phyloP scores from a whole-genome alignment of 257 asterid genomes.

The Haberlea rhodopensis region DNA sequence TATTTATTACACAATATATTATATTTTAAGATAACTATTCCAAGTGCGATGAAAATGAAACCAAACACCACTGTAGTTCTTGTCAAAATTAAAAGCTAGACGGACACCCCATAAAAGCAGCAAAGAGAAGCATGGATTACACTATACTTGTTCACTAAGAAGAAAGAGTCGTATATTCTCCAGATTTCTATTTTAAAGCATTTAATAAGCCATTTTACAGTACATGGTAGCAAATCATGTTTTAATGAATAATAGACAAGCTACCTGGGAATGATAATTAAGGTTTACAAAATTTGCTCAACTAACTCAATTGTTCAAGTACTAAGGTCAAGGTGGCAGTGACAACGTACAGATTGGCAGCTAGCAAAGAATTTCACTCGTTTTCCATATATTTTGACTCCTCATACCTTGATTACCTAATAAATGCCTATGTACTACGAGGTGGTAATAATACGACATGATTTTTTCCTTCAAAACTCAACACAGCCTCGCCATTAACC shows the following conservation, averaged over 20 bases:
- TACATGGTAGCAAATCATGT: neutral
- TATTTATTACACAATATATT: neutral
- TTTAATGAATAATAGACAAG: constrained; percentile 2
- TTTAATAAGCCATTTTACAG: neutral
- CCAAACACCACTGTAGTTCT: neutral
- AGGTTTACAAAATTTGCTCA: constrained; percentile 2
- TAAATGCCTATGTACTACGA: neutral
- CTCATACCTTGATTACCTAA: constrained; percentile 9
- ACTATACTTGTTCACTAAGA: neutral
- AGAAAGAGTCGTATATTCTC: neutral
- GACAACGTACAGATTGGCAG: constrained; percentile 10
- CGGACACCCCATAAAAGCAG: too few species aligned
- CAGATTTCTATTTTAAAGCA: neutral
- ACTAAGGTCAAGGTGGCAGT: constrained; percentile 11
- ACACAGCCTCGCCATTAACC: constrained; percentile 24
- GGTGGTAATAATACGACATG: neutral
- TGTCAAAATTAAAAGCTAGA: neutral
- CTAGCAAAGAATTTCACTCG: constrained; percentile 30
- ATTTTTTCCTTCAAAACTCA: constrained; percentile 22
- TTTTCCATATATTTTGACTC: constrained; percentile 20
- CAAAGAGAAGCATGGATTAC: constrained; percentile 22
- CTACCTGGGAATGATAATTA: neutral
- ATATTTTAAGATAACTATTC: too few species aligned
- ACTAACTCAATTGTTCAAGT: constrained; percentile 5
- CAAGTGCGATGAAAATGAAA: neutral